phyloP scores from a whole-genome alignment of 768 basidiomycete species.

The Boletus subcaerulescens region DNA sequence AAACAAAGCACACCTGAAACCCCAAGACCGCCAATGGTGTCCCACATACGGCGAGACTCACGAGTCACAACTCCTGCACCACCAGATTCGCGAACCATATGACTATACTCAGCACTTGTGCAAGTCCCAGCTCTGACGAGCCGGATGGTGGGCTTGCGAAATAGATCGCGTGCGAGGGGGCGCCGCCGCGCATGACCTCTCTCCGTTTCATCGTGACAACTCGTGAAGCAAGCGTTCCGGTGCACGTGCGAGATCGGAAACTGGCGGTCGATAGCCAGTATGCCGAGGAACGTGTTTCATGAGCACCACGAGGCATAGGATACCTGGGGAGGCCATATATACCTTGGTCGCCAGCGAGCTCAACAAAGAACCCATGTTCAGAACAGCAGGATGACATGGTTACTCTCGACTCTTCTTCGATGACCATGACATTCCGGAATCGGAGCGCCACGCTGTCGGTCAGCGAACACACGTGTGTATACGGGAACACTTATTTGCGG shows the following conservation, averaged over 20 bases:
- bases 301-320: not conserved
- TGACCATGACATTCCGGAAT: constrained; percentile 10
- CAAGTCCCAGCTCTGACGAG: constrained; percentile 20
- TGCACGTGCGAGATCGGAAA: not conserved
- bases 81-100: constrained; percentile 18
- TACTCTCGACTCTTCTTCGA: constrained; percentile 10
- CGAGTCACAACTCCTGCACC: constrained; percentile 10
- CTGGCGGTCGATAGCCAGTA: not conserved
- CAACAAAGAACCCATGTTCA: constrained; percentile 13
- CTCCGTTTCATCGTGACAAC: not conserved
- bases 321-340: not conserved
- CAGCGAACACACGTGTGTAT: not conserved
- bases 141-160: constrained; percentile 19
- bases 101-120: constrained; percentile 1
- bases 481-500: constrained; percentile 6
- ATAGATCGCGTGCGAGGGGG: not conserved
- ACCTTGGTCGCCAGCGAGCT: constrained; percentile 7
- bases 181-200: not conserved
- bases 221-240: constrained; percentile 8
- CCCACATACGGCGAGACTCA: not conserved
- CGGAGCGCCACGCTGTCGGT: constrained; percentile 4
- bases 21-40: too few species aligned
- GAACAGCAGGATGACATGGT: not conserved
- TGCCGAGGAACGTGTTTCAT: not conserved
- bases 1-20: too few species aligned